Conservation (phyloP, 805 yeast genomes). For the Crinitomyces ghanaensis region DNA sequence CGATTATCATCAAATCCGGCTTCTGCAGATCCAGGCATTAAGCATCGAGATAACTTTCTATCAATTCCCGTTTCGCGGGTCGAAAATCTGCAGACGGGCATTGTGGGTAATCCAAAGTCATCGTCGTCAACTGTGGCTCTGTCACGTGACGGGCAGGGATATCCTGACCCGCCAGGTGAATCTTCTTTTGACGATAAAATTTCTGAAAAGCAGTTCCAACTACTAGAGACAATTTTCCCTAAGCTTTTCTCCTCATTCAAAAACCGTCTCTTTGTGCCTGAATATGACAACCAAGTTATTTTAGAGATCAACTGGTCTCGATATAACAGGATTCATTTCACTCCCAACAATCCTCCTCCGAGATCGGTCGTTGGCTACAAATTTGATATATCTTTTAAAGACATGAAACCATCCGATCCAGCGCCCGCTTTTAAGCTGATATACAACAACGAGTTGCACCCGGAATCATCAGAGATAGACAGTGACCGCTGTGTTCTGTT, state of each 20-base stretch:
- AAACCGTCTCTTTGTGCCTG: conserved; percentile 13
- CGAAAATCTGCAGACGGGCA: no score
- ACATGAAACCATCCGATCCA: conserved; percentile 15
- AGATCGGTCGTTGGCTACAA: conserved; percentile 28
- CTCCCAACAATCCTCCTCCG: conserved; percentile 27
- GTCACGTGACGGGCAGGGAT: no score
- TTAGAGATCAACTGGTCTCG: conserved; percentile 29
- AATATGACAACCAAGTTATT: conserved; percentile 22
- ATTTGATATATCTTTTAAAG: conserved; percentile 28
- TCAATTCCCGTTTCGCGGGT: no score
- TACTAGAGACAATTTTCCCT: no score
- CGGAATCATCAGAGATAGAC: conserved; percentile 14
- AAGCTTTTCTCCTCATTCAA: background rate
- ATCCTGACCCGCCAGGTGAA: no score
- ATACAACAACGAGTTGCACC: conserved; percentile 8
- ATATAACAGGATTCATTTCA: conserved; percentile 27
- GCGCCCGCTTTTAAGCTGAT: conserved; percentile 26
- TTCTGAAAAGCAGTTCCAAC: no score
- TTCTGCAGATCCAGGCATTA: no score
- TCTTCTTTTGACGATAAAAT: no score
- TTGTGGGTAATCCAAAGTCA: no score
- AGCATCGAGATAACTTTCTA: no score
- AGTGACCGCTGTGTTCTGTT: conserved; percentile 17
- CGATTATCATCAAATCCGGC: no score
- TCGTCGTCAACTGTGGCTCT: no score